Conservation (phyloP, 2,329 filamentous ascomycete genomes). For the Colletotrichum limetticola region DNA sequence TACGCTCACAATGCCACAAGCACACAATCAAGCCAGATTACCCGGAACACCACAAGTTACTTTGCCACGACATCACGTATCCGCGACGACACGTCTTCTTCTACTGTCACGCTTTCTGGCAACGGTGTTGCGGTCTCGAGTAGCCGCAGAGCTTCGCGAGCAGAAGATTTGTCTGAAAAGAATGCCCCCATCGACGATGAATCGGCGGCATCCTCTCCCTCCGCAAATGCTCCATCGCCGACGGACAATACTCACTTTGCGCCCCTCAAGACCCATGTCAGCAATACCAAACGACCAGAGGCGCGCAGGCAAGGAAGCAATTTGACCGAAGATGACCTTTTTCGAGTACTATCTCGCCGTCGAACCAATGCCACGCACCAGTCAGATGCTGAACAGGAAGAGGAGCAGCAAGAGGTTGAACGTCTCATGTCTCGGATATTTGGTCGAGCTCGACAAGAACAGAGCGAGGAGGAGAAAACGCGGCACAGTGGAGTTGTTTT, state of each 20-base stretch:
- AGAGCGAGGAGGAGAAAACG: conserved; percentile 77
- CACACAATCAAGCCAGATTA: background rate
- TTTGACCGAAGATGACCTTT: conserved; percentile 62
- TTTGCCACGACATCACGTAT: background rate
- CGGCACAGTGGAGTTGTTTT: conserved; percentile 77
- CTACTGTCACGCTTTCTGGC: conserved; percentile 13
- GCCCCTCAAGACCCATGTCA: conserved; percentile 40
- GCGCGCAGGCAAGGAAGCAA: conserved; percentile 40
- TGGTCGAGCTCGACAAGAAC: conserved; percentile 69
- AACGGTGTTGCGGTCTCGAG: background rate
- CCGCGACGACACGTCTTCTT: conserved; percentile 4
- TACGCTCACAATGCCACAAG: background rate
- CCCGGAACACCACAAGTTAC: background rate
- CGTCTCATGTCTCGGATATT: conserved; percentile 78
- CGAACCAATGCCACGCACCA: conserved; percentile 50
- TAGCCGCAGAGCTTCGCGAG: background rate
- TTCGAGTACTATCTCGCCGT: conserved; percentile 59
- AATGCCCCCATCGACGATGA: background rate
- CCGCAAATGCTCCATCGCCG: background rate
- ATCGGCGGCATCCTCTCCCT: conserved; percentile 13
- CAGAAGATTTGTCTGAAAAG: background rate
- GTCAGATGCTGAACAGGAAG: conserved; percentile 52
- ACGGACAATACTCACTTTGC: conserved; percentile 38
- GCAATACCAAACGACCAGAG: conserved; percentile 34
- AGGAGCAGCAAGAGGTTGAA: conserved; percentile 63